phyloP scores from a whole-genome alignment of 257 asterid genomes.

The Capsicum baccatum region DNA sequence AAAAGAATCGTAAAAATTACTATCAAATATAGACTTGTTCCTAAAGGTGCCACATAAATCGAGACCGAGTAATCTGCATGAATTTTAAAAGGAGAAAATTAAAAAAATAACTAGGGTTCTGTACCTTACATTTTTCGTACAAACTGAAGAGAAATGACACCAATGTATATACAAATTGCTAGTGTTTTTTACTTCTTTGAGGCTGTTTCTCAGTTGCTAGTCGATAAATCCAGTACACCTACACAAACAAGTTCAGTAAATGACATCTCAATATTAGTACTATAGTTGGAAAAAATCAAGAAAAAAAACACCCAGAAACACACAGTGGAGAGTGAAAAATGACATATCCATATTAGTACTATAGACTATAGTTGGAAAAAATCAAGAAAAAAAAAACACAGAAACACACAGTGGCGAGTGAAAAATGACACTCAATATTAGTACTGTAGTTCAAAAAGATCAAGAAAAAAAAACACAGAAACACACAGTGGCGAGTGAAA shows the following conservation, averaged over 20 bases:
- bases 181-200: slow-evolving; percentile 60
- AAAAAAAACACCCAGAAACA: background rate
- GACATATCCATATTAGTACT: background rate
- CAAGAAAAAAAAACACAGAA: too few relatives aligned
- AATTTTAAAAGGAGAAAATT: background rate
- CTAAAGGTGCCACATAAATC: too few relatives aligned
- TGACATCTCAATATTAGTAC: background rate
- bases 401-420: background rate
- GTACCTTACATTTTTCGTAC: slow-evolving; percentile 4
- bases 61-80: background rate
- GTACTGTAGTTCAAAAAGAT: background rate
- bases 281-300: background rate
- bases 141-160: background rate
- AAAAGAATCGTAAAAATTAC: too few relatives aligned
- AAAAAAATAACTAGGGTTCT: slow-evolving; percentile 4
- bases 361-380: background rate
- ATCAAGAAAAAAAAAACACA: too few relatives aligned
- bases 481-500: background rate
- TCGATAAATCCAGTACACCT: slow-evolving; percentile 89
- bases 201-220: slow-evolving; percentile 84
- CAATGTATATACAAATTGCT: slow-evolving; percentile 20
- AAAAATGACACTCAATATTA: background rate
- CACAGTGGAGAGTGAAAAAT: background rate
- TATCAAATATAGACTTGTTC: too few relatives aligned
- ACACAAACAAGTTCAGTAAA: slow-evolving; percentile 22